phyloP scores from a whole-genome alignment of 1,139 yeast genomes.

The Waltiozyma sp. region DNA sequence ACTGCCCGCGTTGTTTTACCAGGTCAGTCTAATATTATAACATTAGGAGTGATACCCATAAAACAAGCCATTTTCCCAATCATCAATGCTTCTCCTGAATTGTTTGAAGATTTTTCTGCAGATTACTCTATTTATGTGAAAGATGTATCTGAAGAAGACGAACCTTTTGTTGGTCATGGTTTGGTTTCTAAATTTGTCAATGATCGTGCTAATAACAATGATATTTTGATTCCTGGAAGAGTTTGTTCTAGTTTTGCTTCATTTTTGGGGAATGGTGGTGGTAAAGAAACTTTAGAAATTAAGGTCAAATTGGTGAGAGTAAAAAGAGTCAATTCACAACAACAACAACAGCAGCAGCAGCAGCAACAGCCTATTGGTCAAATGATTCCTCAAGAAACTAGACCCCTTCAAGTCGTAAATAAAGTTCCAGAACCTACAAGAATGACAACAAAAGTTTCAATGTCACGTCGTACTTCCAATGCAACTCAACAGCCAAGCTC shows the following conservation, averaged over 20 bases:
- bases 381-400: neutral
- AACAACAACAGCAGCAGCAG: neutral
- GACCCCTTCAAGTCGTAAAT: neutral
- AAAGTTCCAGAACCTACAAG: neutral
- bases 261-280: slow-evolving; percentile 32
- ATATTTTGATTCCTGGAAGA: slow-evolving; percentile 49
- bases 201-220: slow-evolving; percentile 13
- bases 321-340: slow-evolving; percentile 2
- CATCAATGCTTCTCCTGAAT: slow-evolving; percentile 45
- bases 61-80: slow-evolving; percentile 41
- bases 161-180: slow-evolving; percentile 70
- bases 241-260: slow-evolving; percentile 62
- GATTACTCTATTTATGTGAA: slow-evolving; percentile 67
- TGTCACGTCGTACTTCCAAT: neutral
- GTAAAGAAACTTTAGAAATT: slow-evolving; percentile 54
- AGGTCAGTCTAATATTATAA: slow-evolving; percentile 27
- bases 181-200: slow-evolving; percentile 37
- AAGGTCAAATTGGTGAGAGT: slow-evolving; percentile 44
- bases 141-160: slow-evolving; percentile 65
- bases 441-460: neutral
- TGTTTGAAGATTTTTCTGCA: slow-evolving; percentile 33
- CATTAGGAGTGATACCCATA: slow-evolving; percentile 48
- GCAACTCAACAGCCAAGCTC: neutral
- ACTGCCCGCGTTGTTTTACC: slow-evolving; percentile 34
- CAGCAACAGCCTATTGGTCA: slow-evolving; percentile 2